These are phyloP conservation scores for Ehretia macrophylla DNA, from an alignment of 257 asterid genomes.

Conservation along the genomic window DNA sequence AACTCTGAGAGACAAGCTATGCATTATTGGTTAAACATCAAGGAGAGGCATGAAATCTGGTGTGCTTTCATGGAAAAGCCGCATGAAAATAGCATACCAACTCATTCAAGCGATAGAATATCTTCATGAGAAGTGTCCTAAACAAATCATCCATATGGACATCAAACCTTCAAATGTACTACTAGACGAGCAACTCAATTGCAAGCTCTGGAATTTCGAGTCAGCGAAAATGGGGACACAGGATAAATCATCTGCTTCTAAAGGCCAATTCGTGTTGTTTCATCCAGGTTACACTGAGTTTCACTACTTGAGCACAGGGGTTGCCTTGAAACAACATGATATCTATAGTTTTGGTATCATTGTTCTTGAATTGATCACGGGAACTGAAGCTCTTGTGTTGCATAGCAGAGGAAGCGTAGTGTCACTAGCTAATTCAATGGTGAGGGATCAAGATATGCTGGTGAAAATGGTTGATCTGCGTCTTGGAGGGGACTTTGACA, in stretches of 20 bases:
- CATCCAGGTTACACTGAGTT: constrained; percentile 79
- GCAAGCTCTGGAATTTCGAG: constrained; percentile 82
- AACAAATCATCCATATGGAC: constrained; percentile 64
- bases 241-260: constrained; percentile 17
- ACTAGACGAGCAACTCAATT: constrained; percentile 39
- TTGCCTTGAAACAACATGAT: constrained; percentile 58
- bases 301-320: constrained; percentile 52
- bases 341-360: constrained; percentile 59
- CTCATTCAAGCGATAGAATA: constrained; percentile 55
- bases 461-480: constrained; percentile 51
- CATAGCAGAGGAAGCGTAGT: constrained; percentile 38
- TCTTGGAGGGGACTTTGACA: constrained; percentile 27
- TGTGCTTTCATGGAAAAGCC: constrained; percentile 47
- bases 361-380: constrained; percentile 58
- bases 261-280: constrained; percentile 28
- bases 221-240: constrained; percentile 53
- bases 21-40: background rate
- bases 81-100: constrained; percentile 57
- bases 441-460: constrained; percentile 31
- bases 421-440: constrained; percentile 30
- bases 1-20: constrained; percentile 54
- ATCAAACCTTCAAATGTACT: constrained; percentile 61
- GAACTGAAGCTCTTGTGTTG: constrained; percentile 46
- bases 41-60: background rate
- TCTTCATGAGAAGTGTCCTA: constrained; percentile 44